Evolutionary conservation across 208 protist genomes (phyloP).

Genomic region (Leishmania braziliensis): DNA sequence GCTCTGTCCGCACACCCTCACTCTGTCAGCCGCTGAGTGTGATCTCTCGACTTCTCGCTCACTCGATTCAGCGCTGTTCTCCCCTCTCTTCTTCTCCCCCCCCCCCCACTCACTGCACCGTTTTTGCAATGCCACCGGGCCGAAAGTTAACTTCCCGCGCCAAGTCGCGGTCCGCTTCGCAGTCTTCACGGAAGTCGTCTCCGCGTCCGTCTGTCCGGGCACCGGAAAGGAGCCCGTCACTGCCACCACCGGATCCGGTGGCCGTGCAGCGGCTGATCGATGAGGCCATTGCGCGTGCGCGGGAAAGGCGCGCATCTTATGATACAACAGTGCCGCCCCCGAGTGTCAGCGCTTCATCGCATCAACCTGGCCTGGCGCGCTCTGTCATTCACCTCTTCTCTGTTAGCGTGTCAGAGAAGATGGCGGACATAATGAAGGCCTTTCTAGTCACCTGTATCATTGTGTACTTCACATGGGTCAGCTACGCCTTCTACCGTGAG

Average conservation of each 20-base stretch:
- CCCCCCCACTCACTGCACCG: background rate
- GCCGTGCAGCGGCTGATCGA: slow-evolving; percentile 79
- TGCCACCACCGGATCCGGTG: slow-evolving; percentile 50
- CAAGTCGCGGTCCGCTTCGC: slow-evolving; percentile 30
- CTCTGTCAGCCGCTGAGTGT: background rate
- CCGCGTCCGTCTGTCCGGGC: slow-evolving; percentile 19
- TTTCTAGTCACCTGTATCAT: slow-evolving; percentile 70
- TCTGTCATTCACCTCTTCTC: background rate
- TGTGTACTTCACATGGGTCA: slow-evolving; percentile 75
- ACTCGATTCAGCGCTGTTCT: background rate
- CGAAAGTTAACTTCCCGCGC: slow-evolving; percentile 31
- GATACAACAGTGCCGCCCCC: background rate
- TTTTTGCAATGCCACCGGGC: slow-evolving; percentile 25
- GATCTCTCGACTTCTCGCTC: background rate
- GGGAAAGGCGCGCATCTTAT: slow-evolving; percentile 18
- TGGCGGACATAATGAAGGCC: slow-evolving; percentile 50
- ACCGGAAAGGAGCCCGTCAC: slow-evolving; percentile 18
- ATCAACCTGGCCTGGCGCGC: background rate
- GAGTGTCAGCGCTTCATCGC: background rate
- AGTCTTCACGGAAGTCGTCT: slow-evolving; percentile 18
- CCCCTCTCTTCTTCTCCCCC: background rate
- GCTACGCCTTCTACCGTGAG: slow-evolving; percentile 79
- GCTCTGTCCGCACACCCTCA: background rate
- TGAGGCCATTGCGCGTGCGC: slow-evolving; percentile 63
- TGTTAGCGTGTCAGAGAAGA: slow-evolving; percentile 3